Evolutionary conservation across 768 basidiomycete species (phyloP), one percentile per base, ranked within the genome.

Genomic region (Suillus sp.): DNA sequence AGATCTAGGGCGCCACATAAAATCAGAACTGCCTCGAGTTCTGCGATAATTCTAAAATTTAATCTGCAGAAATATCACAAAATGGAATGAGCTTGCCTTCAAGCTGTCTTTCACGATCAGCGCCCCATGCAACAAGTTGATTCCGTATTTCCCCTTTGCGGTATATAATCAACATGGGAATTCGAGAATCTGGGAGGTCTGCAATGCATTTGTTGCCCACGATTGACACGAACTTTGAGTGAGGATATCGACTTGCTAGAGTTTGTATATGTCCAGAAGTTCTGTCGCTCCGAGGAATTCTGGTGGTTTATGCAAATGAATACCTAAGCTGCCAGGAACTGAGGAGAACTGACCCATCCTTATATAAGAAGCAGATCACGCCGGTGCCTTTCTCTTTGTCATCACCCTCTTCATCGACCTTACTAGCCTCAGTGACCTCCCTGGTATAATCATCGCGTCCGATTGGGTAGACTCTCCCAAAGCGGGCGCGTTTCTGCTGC

Each of bases 191-290:
- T 16, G 96, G 96, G 40, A 99, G 88, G 76, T 98, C 90, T n/a
- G 92, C 88, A 69, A 99, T 97, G 78, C 95, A 96, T 75, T 95
- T 95, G 78, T 93, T 86, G 42, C 95, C 95, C 4, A 95, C 87
- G 69, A 99, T 99, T 13, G 93, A 94, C 65, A 98, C 91, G 68
- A 99, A 97, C 78, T 99, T 99, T 13, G 95, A 92, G 54, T 90
- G 89, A 2, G 95, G 93, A 74, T 96, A 90, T 59, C 86, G 85
- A n/a, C 79, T 80, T 2, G 97, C 94, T 6, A 99, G 81, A 0
- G 80, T 81, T 5, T 80, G 81, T 32, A 99, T 76, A 59, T 96
- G 88, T 32, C 82, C 77, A 59, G 84, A 85, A 13, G 96, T 80
- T 53, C 89, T 88, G 64, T 94, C 90, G 62, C 92, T 95, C 61